Evolutionary conservation across 257 asterid species (phyloP).

Genomic region (Nicotiana tabacum): DNA sequence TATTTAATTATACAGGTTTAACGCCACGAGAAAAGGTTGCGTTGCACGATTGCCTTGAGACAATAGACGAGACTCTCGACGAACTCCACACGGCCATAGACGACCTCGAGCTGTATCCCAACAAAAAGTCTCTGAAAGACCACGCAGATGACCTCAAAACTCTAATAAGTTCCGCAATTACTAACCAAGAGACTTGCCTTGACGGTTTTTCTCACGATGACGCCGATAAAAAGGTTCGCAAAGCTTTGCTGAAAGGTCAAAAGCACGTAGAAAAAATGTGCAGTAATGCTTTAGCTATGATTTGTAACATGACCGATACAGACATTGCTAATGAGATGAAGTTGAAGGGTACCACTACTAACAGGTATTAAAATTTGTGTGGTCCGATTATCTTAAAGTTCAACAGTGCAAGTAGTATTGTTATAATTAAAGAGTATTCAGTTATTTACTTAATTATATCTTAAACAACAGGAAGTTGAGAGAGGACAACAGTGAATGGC

Average conservation of each 20-base stretch:
- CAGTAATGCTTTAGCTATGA: conserved; percentile 80
- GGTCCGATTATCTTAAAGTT: no score
- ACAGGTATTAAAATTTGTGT: neutral
- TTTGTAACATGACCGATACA: conserved; percentile 57
- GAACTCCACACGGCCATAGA: conserved; percentile 47
- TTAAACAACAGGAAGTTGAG: conserved; percentile 37
- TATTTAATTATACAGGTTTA: neutral
- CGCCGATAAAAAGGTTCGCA: conserved; percentile 42
- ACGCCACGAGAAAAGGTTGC: conserved; percentile 50
- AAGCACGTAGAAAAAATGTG: conserved; percentile 60
- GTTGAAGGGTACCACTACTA: neutral
- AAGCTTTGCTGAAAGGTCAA: conserved; percentile 41
- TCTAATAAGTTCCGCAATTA: conserved; percentile 64
- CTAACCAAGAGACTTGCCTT: conserved; percentile 73
- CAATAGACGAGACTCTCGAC: conserved; percentile 55
- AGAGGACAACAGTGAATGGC: conserved; percentile 39
- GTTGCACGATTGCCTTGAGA: conserved; percentile 58
- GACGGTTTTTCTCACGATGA: conserved; percentile 75
- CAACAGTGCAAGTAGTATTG: no score
- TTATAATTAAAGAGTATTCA: no score
- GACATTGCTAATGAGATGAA: conserved; percentile 40
- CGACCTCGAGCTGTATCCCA: conserved; percentile 52
- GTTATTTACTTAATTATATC: neutral
- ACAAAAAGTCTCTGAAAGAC: conserved; percentile 35
- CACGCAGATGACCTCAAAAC: conserved; percentile 82